Conservation (phyloP, 345 rosid genomes). For the Nephelium lappaceum region DNA sequence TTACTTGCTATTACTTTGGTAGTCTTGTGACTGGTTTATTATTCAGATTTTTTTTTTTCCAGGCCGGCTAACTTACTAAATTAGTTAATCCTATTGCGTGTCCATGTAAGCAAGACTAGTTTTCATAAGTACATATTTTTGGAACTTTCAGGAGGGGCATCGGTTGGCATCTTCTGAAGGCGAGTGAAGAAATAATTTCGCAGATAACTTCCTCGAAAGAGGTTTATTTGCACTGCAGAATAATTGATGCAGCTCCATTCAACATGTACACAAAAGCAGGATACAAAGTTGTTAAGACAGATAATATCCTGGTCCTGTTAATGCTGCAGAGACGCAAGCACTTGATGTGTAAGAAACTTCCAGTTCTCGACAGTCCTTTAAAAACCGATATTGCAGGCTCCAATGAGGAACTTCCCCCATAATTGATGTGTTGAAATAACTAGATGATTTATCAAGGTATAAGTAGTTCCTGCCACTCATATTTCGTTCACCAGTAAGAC, state of each 20-base stretch:
- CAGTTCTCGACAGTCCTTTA: conserved; percentile 24
- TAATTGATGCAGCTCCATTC: conserved; percentile 87
- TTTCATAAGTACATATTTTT: conserved; percentile 11
- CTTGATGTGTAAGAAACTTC: conserved; percentile 87
- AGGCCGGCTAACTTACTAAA: neutral
- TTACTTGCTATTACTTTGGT: neutral
- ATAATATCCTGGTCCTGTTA: conserved; percentile 64
- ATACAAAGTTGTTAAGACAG: conserved; percentile 66
- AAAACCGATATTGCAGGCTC: conserved; percentile 33
- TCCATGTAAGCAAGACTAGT: neutral
- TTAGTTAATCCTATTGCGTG: neutral
- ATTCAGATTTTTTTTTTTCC: neutral
- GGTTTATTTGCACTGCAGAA: conserved; percentile 89
- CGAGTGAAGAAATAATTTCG: conserved; percentile 78
- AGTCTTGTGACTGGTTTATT: conserved; percentile 1
- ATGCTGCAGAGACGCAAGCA: conserved; percentile 88
- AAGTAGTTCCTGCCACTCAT: neutral
- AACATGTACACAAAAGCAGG: conserved; percentile 91
- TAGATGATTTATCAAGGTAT: conserved; percentile 29
- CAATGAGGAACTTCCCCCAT: conserved; percentile 43
- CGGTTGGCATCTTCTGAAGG: conserved; percentile 94
- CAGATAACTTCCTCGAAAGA: conserved; percentile 60
- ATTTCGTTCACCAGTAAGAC: conserved; percentile 4
- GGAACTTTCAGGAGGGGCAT: conserved; percentile 71
- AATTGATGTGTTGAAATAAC: conserved; percentile 31